Conservation (phyloP, 1,139 yeast genomes). For the Suhomyces bolitotheri region DNA sequence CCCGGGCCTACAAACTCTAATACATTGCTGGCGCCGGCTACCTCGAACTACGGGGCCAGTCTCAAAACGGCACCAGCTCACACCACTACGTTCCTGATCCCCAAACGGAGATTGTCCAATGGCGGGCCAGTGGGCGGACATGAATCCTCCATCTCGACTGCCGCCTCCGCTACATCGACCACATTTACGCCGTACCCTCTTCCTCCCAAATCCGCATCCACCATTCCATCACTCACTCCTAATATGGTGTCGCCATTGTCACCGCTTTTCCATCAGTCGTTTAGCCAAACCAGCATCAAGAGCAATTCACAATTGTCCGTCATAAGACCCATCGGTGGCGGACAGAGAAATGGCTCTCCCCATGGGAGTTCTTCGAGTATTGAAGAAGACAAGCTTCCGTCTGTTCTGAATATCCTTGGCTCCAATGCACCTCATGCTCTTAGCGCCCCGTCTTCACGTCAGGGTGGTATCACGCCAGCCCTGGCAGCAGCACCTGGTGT, state of each 20-base stretch:
- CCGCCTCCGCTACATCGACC: background rate
- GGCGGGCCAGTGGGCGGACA: no score
- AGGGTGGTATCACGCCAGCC: background rate
- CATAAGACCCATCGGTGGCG: conserved; percentile 3
- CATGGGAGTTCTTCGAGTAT: conserved; percentile 2
- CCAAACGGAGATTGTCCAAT: conserved; percentile 4
- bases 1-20: conserved; percentile 2
- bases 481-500: background rate
- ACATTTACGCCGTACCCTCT: conserved; percentile 6
- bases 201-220: conserved; percentile 10
- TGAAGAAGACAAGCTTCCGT: conserved; percentile 14
- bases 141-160: background rate
- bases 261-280: conserved; percentile 44
- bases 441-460: background rate
- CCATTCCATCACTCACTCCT: conserved; percentile 30
- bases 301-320: conserved; percentile 5
- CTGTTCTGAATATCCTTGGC: conserved; percentile 15
- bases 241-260: conserved; percentile 42
- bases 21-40: background rate
- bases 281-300: conserved; percentile 26
- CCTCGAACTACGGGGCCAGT: conserved; percentile 7
- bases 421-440: background rate
- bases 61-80: conserved; percentile 24
- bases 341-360: conserved; percentile 2
- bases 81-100: conserved; percentile 15